Evolutionary conservation across 2,329 filamentous ascomycete genomes (phyloP).

Genomic region (Fusarium clavum): DNA sequence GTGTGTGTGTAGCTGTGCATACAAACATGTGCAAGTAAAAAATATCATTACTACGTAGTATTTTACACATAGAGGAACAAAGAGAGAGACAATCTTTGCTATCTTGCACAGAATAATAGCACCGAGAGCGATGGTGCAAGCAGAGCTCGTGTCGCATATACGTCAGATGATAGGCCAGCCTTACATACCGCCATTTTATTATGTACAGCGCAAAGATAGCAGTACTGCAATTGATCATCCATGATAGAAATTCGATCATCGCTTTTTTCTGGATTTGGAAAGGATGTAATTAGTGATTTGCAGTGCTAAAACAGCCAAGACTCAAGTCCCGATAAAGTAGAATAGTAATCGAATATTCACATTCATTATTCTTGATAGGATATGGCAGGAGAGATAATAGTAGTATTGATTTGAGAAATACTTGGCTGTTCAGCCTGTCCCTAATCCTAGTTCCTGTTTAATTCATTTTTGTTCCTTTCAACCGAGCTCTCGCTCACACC

Average conservation of each 20-base stretch:
- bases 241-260: slow-evolving; percentile 4
- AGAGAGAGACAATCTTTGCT: background rate
- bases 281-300: slow-evolving; percentile 35
- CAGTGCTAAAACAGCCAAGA: slow-evolving; percentile 20
- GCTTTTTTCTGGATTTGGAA: slow-evolving; percentile 33
- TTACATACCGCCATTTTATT: slow-evolving; percentile 29
- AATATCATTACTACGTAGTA: background rate
- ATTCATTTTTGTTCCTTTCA: slow-evolving; percentile 38
- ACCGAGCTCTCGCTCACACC: slow-evolving; percentile 34
- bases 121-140: slow-evolving; percentile 1
- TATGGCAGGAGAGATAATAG: background rate
- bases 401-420: slow-evolving; percentile 15
- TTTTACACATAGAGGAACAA: background rate
- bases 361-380: background rate
- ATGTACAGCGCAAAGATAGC: background rate
- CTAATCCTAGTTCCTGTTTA: slow-evolving; percentile 45
- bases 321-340: background rate
- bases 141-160: slow-evolving; percentile 14
- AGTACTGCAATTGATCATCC: slow-evolving; percentile 19
- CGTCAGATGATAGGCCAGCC: slow-evolving; percentile 27
- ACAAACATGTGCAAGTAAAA: background rate
- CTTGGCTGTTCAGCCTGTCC: slow-evolving; percentile 32
- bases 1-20: slow-evolving; percentile 14
- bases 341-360: slow-evolving; percentile 9
- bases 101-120: slow-evolving; percentile 18